Conservation (phyloP, 306 rosid species). For the Trichosanthes truncata region DNA sequence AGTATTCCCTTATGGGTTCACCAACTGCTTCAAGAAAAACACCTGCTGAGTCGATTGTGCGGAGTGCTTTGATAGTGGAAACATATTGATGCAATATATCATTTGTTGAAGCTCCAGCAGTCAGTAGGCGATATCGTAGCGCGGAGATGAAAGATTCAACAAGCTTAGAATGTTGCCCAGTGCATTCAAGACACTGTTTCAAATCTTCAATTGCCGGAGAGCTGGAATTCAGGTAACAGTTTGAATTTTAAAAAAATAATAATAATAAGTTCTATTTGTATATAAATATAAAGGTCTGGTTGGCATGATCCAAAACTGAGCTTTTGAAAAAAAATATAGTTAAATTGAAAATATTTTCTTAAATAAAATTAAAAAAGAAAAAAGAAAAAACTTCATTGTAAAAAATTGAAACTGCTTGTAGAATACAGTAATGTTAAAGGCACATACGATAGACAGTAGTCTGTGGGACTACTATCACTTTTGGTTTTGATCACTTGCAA, state of each 20-base stretch:
- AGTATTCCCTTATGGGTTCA: slow-evolving; percentile 91
- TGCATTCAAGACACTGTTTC: slow-evolving; percentile 81
- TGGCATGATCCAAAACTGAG: not conserved
- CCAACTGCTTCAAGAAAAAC: slow-evolving; percentile 97
- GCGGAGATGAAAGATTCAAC: slow-evolving; percentile 94
- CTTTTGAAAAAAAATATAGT: not conserved
- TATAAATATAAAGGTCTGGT: not conserved
- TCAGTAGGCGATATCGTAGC: slow-evolving; percentile 83
- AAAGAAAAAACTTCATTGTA: not conserved
- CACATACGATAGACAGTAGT: not conserved
- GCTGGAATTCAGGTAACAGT: slow-evolving; percentile 29
- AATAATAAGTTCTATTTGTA: not conserved
- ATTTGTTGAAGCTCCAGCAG: slow-evolving; percentile 98
- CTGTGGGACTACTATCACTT: not conserved
- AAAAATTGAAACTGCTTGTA: not conserved
- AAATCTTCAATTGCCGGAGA: slow-evolving; percentile 94
- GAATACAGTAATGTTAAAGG: not conserved
- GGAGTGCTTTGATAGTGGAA: slow-evolving; percentile 86
- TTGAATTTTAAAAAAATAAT: not conserved
- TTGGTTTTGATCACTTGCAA: not conserved
- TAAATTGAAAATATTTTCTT: not conserved
- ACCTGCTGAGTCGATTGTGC: slow-evolving; percentile 93
- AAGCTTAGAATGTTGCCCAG: slow-evolving; percentile 94
- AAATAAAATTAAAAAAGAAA: not conserved
- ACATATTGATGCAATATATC: slow-evolving; percentile 97